Base-by-base conservation (phyloP, 1,284 basidiomycete genomes). In the Neonothopanus nambi region DNA sequence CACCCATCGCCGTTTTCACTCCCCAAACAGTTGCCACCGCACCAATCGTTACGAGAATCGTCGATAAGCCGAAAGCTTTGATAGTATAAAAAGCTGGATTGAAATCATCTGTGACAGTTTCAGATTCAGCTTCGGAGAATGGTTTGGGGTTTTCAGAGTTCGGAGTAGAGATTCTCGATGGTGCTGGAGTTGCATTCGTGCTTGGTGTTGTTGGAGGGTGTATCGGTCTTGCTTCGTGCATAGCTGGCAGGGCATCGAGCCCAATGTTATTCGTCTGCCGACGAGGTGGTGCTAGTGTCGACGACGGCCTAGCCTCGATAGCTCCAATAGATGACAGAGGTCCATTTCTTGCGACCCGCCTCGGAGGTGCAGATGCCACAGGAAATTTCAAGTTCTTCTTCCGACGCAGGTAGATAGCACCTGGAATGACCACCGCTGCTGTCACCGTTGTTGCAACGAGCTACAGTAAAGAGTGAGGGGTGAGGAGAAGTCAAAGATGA, bases 41-140 rank as follows among this genome's bases (percentile, higher is more conserved):
- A 17, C 70, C 66, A 13, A 68, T 58, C 0, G 68, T 61, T 3
- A 76, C 75, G 7, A 75, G 56, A 18, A 67, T 58, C 23, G 75
- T 76, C 1, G 75, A 73, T 28, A 76, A 71, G 2, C 64, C 68
- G 42, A 76, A 70, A 0, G 75, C 75, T 52, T 75, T 75, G 5
- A 63, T 67, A 3, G 70, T 70, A 42, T 69, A 64, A 12, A 74
- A 33, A 0, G 66, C 70, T 4, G 69, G 71, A 47, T 65, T 70
- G 17, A 63, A 62, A 43, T 71, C 67, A 48, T 33, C 30, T 11
- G 26, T 11, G 5, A 28, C 26, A 11, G 26, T 28, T 5, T 5
- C 26, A 11, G 4, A 11, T 33, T 33, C 30, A 11, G 30, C 13
- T 33, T 33, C 13, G n/a, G n/a, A n/a, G n/a, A n/a, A n/a, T n/a